A percentile compares a stretch with the other conserved stretches of the same genome.
phyloP scores from a whole-genome alignment of 805 yeast genomes.

The Metschnikowia lachancei region DNA sequence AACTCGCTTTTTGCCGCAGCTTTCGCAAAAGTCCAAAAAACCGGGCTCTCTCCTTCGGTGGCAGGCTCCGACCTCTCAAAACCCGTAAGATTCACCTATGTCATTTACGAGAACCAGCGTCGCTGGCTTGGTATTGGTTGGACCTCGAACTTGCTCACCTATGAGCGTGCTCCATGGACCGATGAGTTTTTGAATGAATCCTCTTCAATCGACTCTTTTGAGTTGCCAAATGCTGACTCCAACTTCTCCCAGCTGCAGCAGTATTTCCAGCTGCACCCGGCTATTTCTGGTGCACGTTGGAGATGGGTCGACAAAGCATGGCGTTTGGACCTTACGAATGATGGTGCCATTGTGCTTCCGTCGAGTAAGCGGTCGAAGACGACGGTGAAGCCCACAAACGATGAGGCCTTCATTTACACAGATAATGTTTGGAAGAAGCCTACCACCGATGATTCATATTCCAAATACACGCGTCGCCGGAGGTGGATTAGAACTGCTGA shows the following conservation, averaged over 20 bases:
- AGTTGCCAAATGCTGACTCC: slow-evolving; percentile 69
- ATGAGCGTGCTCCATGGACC: slow-evolving; percentile 96
- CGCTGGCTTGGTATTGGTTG: slow-evolving; percentile 98
- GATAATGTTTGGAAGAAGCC: slow-evolving; percentile 96
- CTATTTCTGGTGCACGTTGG: slow-evolving; percentile 75
- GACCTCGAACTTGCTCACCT: slow-evolving; percentile 87
- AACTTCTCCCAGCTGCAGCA: slow-evolving; percentile 30
- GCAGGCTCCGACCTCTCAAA: slow-evolving; percentile 20
- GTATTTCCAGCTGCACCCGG: slow-evolving; percentile 19
- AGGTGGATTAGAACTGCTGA: slow-evolving; percentile 97
- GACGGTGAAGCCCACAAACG: slow-evolving; percentile 67
- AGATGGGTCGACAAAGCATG: slow-evolving; percentile 93
- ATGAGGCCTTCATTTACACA: slow-evolving; percentile 84
- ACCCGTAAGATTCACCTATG: slow-evolving; percentile 83
- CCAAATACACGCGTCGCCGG: slow-evolving; percentile 90
- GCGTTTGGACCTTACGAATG: slow-evolving; percentile 86
- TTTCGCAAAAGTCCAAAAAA: slow-evolving; percentile 48
- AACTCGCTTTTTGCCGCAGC: slow-evolving; percentile 54
- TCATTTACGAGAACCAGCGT: slow-evolving; percentile 89
- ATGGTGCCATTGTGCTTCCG: slow-evolving; percentile 74
- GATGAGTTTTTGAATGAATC: slow-evolving; percentile 91
- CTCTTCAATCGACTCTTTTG: slow-evolving; percentile 70
- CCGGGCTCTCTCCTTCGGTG: slow-evolving; percentile 13
- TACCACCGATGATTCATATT: slow-evolving; percentile 78
- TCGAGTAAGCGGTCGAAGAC: slow-evolving; percentile 54